Percentiles rank a stretch among this genome's conserved stretches.
Conservation (phyloP, 805 yeast species). For the Ogataea glucozyma region DNA sequence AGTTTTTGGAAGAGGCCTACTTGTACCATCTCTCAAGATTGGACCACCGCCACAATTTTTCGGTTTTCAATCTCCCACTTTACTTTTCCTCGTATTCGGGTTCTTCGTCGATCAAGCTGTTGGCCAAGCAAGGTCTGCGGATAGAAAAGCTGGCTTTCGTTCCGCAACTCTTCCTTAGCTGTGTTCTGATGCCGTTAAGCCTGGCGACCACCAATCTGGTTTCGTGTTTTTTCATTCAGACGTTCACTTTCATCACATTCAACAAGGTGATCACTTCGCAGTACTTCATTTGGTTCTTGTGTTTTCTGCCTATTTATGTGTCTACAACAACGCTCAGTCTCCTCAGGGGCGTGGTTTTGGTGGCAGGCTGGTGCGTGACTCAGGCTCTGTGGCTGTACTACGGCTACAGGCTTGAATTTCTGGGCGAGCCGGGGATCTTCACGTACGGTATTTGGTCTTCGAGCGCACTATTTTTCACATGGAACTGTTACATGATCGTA, state of each 20-base stretch:
- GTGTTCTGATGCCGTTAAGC: constrained; percentile 56
- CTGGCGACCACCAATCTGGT: constrained; percentile 43
- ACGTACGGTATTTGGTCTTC: constrained; percentile 28
- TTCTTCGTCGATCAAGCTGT: constrained; percentile 14
- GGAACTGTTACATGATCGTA: constrained; percentile 26
- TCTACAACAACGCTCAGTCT: constrained; percentile 43
- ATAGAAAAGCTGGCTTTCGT: constrained; percentile 63
- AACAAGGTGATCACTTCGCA: constrained; percentile 91
- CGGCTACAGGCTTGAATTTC: constrained; percentile 80
- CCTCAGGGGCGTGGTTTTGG: constrained; percentile 42
- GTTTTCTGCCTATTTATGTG: constrained; percentile 75
- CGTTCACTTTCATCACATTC: constrained; percentile 73
- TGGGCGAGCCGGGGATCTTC: constrained; percentile 50
- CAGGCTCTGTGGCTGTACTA: constrained; percentile 79
- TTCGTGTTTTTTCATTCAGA: constrained; percentile 68
- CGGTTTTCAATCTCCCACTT: constrained; percentile 76
- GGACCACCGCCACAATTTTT: constrained; percentile 95
- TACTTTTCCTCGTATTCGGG: constrained; percentile 54
- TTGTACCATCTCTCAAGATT: constrained; percentile 78
- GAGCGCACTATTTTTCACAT: constrained; percentile 27
- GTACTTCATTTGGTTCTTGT: constrained; percentile 92
- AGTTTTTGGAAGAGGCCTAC: constrained; percentile 75
- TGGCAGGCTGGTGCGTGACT: constrained; percentile 62
- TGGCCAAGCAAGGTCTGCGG: constrained; percentile 15
- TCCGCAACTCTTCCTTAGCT: constrained; percentile 73